These are phyloP conservation scores for Pestalotiopsis sp. DNA, from an alignment of 2,329 filamentous ascomycete species.

Conservation along the genomic window DNA sequence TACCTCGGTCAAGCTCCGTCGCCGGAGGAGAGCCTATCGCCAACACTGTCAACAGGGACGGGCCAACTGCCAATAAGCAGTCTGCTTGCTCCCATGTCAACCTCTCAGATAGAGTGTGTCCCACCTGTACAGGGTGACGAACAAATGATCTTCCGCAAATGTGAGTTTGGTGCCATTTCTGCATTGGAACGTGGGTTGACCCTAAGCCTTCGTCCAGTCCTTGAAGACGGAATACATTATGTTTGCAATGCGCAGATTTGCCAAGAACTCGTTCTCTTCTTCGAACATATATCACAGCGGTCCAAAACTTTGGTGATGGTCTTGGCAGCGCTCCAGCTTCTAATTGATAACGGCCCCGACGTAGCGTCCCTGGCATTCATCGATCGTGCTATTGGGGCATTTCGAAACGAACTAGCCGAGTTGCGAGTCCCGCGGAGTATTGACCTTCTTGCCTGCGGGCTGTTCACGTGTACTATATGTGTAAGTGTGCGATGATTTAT, in stretches of 20 bases:
- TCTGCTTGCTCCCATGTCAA: neutral
- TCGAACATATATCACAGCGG: neutral
- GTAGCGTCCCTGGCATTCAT: neutral
- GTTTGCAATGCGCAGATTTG: neutral
- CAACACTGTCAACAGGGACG: neutral
- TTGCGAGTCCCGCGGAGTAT: neutral
- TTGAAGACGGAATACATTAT: neutral
- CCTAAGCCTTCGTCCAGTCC: neutral
- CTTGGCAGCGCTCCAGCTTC: neutral
- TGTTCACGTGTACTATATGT: neutral
- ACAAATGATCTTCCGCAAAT: neutral
- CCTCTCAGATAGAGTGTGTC: neutral
- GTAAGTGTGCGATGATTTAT: neutral
- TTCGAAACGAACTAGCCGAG: neutral
- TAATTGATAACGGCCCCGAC: neutral
- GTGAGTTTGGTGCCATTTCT: neutral
- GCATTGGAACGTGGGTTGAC: neutral
- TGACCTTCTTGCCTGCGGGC: neutral
- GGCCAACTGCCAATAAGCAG: neutral
- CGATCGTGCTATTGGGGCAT: neutral
- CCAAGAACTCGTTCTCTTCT: neutral
- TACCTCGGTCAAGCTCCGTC: neutral
- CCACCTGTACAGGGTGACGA: neutral
- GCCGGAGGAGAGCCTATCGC: neutral
- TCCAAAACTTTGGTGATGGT: neutral